phyloP scores from a whole-genome alignment of 2,329 filamentous ascomycete species.

The Aspergillus flavus region DNA sequence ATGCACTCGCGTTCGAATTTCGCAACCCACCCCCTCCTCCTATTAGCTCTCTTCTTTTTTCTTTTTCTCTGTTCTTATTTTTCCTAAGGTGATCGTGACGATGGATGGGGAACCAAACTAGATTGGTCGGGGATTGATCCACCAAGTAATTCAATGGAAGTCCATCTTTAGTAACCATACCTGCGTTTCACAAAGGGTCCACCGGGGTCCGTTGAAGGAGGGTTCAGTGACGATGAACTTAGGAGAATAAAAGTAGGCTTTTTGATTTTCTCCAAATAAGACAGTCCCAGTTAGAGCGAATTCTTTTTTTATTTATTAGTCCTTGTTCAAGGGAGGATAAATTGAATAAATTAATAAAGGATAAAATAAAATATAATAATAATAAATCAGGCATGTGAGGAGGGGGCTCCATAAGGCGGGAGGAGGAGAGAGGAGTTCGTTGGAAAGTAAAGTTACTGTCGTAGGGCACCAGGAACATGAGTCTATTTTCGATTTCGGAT shows the following conservation, averaged over 20 bases:
- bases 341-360: conserved; percentile 5
- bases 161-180: conserved; percentile 2
- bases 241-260: conserved; percentile 13
- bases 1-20: background rate
- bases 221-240: conserved; percentile 4
- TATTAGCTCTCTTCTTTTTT: background rate
- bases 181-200: conserved; percentile 8
- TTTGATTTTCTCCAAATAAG: background rate
- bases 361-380: background rate
- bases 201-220: conserved; percentile 1
- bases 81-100: conserved; percentile 3
- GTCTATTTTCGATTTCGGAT: conserved; percentile 7
- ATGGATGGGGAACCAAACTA: conserved; percentile 2
- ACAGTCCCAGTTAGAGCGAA: background rate
- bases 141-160: background rate
- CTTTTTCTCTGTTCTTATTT: conserved; percentile 8
- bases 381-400: background rate
- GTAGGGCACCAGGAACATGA: conserved; percentile 5
- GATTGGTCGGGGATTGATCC: conserved; percentile 4
- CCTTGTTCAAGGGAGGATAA: background rate
- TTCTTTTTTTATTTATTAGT: background rate
- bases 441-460: conserved; percentile 8
- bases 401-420: conserved; percentile 6
- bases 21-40: background rate
- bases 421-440: conserved; percentile 9